A percentile compares a stretch with the other conserved stretches of the same genome.
These are phyloP conservation scores for Arthrobotrys megalospora DNA, from an alignment of 2,329 filamentous ascomycete species.

Conservation along the genomic window DNA sequence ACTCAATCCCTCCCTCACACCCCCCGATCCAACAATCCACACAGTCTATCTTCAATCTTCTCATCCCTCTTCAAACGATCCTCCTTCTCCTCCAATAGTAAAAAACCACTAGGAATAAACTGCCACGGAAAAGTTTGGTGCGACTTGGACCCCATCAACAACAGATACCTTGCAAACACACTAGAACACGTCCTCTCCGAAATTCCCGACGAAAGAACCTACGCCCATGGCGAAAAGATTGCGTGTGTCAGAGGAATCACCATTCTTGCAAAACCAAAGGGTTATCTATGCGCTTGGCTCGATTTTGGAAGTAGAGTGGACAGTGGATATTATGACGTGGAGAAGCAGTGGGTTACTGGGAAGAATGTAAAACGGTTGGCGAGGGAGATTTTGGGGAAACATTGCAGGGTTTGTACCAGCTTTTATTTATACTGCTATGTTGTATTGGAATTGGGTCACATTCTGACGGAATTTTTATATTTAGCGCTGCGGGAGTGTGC, in stretches of 20 bases:
- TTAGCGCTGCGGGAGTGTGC: conserved; percentile 37
- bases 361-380: conserved; percentile 20
- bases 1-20: conserved; percentile 19
- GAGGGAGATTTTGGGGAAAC: conserved; percentile 14
- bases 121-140: conserved; percentile 27
- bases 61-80: neutral
- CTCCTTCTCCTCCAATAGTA: neutral
- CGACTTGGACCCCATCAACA: conserved; percentile 1
- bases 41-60: neutral
- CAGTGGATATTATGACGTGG: conserved; percentile 11
- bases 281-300: conserved; percentile 48
- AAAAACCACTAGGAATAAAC: conserved; percentile 39
- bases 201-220: conserved; percentile 28
- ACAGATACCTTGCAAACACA: neutral
- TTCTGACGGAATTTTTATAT: too few relatives aligned
- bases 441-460: too few relatives aligned
- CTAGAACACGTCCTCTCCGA: neutral
- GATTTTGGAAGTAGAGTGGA: conserved; percentile 10
- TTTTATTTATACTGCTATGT: too few relatives aligned
- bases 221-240: conserved; percentile 24
- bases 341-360: neutral
- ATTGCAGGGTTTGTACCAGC: conserved; percentile 37
- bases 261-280: neutral
- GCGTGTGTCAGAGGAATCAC: conserved; percentile 25
- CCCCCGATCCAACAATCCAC: neutral